Evolutionary conservation across 129 eudicot genomes (phyloP).

Genomic region (Flaveria trinervia): DNA sequence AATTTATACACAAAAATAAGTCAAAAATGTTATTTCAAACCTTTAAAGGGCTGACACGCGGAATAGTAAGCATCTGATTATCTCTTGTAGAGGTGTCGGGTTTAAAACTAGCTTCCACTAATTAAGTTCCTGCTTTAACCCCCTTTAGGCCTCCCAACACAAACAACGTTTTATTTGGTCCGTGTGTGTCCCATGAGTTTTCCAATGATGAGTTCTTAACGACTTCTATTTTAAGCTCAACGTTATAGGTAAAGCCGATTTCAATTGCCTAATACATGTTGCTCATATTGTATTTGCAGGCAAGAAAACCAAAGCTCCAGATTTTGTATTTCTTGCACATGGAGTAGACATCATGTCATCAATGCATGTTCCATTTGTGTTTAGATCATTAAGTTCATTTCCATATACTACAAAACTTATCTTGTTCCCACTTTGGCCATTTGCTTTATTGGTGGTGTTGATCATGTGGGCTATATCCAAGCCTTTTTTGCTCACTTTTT

Average conservation of each 20-base stretch:
- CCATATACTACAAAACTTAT: slow-evolving; percentile 52
- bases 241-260: neutral
- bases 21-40: neutral
- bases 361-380: slow-evolving; percentile 57
- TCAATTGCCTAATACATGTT: slow-evolving; percentile 4
- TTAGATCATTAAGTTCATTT: slow-evolving; percentile 63
- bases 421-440: slow-evolving; percentile 61
- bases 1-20: neutral
- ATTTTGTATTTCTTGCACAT: slow-evolving; percentile 82
- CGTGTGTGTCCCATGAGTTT: neutral
- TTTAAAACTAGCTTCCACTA: too few species aligned
- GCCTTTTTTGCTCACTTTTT: slow-evolving; percentile 54
- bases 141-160: neutral
- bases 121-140: too few species aligned
- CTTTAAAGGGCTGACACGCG: too few species aligned
- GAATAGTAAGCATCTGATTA: too few species aligned
- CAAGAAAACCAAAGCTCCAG: slow-evolving; percentile 64
- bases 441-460: slow-evolving; percentile 41
- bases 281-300: slow-evolving; percentile 23
- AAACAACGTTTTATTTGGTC: neutral
- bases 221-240: neutral
- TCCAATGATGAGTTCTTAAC: neutral
- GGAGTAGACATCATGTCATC: slow-evolving; percentile 59
- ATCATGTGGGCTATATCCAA: slow-evolving; percentile 66
- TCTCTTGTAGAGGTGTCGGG: too few species aligned